A percentile compares a stretch with the other conserved stretches of the same genome.
Evolutionary conservation across 1,284 basidiomycete genomes (phyloP).

Genomic region (Ganoderma sinense): DNA sequence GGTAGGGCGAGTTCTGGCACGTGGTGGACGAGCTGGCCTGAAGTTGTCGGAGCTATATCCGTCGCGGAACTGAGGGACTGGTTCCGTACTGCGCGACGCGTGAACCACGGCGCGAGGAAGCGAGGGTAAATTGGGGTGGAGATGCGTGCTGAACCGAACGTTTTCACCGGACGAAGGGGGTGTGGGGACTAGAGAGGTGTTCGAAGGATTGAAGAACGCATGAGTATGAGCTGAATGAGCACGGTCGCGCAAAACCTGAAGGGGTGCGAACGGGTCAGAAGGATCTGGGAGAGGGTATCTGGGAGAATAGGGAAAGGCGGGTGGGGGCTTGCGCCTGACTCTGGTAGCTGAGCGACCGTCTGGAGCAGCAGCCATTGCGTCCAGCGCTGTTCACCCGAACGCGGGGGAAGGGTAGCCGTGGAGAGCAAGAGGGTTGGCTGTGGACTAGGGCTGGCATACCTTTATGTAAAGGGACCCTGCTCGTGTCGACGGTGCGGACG

Average conservation of each 20-base stretch:
- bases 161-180: slow-evolving; percentile 19
- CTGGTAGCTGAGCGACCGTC: slow-evolving; percentile 25
- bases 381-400: slow-evolving; percentile 20
- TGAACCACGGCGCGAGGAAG: slow-evolving; percentile 24
- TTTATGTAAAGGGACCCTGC: slow-evolving; percentile 29
- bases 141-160: slow-evolving; percentile 11
- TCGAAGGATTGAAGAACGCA: slow-evolving; percentile 29
- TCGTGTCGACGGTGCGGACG: slow-evolving; percentile 27
- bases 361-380: slow-evolving; percentile 26
- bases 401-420: slow-evolving; percentile 17
- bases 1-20: slow-evolving; percentile 30
- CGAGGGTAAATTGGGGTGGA: slow-evolving; percentile 16
- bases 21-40: slow-evolving; percentile 36
- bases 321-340: slow-evolving; percentile 58
- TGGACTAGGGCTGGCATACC: slow-evolving; percentile 13
- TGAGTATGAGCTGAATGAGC: slow-evolving; percentile 39
- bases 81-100: slow-evolving; percentile 25
- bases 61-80: slow-evolving; percentile 29
- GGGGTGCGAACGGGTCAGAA: slow-evolving; percentile 59
- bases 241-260: slow-evolving; percentile 54
- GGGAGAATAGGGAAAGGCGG: slow-evolving; percentile 48
- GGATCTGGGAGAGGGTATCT: slow-evolving; percentile 63
- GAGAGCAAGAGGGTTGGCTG: slow-evolving; percentile 18
- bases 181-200: slow-evolving; percentile 24
- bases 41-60: slow-evolving; percentile 38